phyloP scores from a whole-genome alignment of 805 yeast species.

The Ogataea ganodermae region DNA sequence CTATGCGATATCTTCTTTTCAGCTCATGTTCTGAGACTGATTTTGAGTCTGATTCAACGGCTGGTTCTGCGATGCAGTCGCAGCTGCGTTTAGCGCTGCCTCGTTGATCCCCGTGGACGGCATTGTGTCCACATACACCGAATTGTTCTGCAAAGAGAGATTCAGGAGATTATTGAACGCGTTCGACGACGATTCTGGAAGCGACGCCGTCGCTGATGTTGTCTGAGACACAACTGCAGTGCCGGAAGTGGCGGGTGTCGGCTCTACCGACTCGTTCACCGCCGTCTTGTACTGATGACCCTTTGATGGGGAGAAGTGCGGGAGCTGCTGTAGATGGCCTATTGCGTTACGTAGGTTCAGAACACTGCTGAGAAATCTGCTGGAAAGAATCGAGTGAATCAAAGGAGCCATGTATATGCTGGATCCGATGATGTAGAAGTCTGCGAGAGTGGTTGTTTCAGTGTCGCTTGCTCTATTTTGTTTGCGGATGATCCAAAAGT shows the following conservation, averaged over 20 bases:
- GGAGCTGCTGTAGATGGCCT: slow-evolving; percentile 46
- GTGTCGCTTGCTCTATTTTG: slow-evolving; percentile 63
- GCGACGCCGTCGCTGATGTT: slow-evolving; percentile 5
- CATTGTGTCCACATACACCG: slow-evolving; percentile 28
- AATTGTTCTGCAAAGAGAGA: slow-evolving; percentile 30
- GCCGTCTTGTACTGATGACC: slow-evolving; percentile 51
- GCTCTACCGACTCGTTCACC: not conserved
- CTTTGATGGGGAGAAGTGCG: slow-evolving; percentile 59
- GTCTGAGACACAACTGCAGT: not conserved
- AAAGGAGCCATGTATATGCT: slow-evolving; percentile 90
- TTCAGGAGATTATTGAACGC: slow-evolving; percentile 33
- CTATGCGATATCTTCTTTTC: no score
- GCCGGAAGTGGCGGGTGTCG: slow-evolving; percentile 4
- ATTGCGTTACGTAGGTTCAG: slow-evolving; percentile 48
- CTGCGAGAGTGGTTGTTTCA: slow-evolving; percentile 58
- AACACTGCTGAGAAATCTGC: slow-evolving; percentile 61
- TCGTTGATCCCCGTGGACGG: slow-evolving; percentile 25
- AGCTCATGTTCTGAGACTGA: no score
- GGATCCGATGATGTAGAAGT: slow-evolving; percentile 88
- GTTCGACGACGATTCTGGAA: slow-evolving; percentile 29
- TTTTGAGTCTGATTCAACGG: no score
- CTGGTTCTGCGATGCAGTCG: not conserved
- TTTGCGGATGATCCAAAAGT: slow-evolving; percentile 87
- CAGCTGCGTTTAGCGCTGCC: slow-evolving; percentile 10
- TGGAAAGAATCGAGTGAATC: slow-evolving; percentile 68